Percentiles rank a stretch among this genome's conserved stretches.
Conservation (phyloP, 371 early-diverging fungal species). For the Actinomucor elegans region DNA sequence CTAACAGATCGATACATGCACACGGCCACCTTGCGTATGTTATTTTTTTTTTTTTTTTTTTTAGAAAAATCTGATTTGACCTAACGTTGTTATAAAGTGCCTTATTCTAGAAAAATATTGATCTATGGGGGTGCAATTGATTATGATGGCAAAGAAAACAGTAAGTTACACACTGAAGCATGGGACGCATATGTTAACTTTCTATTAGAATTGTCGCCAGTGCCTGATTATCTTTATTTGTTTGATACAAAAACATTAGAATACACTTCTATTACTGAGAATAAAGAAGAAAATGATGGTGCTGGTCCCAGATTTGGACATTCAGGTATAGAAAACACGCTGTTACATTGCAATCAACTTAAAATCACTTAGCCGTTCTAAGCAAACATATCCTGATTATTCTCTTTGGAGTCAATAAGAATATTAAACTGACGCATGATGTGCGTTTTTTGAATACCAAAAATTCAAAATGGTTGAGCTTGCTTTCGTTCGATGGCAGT, state of each 20-base stretch:
- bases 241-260: constrained; percentile 19
- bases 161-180: constrained; percentile 2
- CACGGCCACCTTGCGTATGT: constrained; percentile 17
- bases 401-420: constrained; percentile 15
- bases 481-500: background rate
- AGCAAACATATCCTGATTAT: constrained; percentile 13
- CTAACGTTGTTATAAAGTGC: constrained; percentile 7
- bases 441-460: constrained; percentile 12
- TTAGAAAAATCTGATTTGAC: too few relatives aligned
- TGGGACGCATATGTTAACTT: background rate
- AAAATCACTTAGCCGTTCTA: constrained; percentile 15
- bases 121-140: constrained; percentile 21
- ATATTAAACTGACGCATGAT: constrained; percentile 7
- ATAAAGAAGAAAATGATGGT: constrained; percentile 6
- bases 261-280: constrained; percentile 6
- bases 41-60: too few relatives aligned
- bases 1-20: constrained; percentile 12
- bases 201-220: constrained; percentile 8
- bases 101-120: constrained; percentile 10
- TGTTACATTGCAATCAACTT: too few relatives aligned
- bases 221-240: constrained; percentile 16
- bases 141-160: constrained; percentile 6
- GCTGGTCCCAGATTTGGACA: constrained; percentile 21
- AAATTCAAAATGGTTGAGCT: constrained; percentile 3
- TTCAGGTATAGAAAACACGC: constrained; percentile 14